These are phyloP conservation scores for Rhinocladiella similis DNA, from an alignment of 2,329 filamentous ascomycete species.

Conservation along the genomic window DNA sequence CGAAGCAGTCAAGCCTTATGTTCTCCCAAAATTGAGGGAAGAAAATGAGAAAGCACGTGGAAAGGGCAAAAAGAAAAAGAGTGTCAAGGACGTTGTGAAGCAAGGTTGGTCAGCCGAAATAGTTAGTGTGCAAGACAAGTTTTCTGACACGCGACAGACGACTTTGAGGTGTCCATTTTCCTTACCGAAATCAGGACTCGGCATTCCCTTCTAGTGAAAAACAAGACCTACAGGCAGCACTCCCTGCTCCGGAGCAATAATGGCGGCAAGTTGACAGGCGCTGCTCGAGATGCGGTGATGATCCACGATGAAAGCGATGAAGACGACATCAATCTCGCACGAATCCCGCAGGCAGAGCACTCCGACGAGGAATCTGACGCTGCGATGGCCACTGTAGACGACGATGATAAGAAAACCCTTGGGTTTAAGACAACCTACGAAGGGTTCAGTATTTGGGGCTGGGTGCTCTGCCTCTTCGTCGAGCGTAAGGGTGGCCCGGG, in stretches of 20 bases:
- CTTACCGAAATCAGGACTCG: conserved; percentile 81
- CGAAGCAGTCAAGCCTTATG: conserved; percentile 77
- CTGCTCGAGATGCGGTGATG: conserved; percentile 43
- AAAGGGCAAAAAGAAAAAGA: conserved; percentile 73
- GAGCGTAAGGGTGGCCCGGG: conserved; percentile 63
- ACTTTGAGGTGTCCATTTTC: conserved; percentile 94
- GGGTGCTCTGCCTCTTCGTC: conserved; percentile 87
- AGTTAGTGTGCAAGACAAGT: conserved; percentile 2
- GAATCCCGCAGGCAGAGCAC: conserved; percentile 24
- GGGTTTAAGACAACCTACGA: conserved; percentile 85
- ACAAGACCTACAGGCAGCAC: conserved; percentile 71
- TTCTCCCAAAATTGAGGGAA: conserved; percentile 87
- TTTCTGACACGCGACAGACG: conserved; percentile 58
- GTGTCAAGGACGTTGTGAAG: conserved; percentile 82
- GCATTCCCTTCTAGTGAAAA: conserved; percentile 82
- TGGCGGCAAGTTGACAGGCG: conserved; percentile 60
- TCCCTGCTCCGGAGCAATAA: conserved; percentile 54
- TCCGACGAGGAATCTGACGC: conserved; percentile 14
- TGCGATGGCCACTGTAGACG: conserved; percentile 42
- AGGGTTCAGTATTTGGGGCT: conserved; percentile 92
- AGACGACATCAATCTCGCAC: conserved; percentile 39
- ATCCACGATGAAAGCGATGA: conserved; percentile 63
- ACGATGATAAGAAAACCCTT: conserved; percentile 83
- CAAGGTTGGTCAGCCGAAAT: conserved; percentile 59
- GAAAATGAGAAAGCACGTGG: conserved; percentile 63